These are phyloP conservation scores for Cucurbita ficifolia DNA, from an alignment of 306 rosid species.

Conservation along the genomic window DNA sequence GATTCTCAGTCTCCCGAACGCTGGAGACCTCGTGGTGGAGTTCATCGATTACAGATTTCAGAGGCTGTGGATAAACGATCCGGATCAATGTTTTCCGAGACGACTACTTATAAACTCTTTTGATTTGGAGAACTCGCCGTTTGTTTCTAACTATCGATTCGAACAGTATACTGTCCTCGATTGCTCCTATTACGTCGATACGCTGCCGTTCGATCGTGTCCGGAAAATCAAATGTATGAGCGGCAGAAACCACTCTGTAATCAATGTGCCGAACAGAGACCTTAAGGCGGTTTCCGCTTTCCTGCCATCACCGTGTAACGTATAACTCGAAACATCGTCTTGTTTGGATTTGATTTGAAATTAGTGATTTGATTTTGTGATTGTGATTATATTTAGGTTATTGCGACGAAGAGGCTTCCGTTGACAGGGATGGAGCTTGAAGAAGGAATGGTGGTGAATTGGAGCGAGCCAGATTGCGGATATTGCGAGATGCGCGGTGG, in stretches of 20 bases:
- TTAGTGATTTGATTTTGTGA: background rate
- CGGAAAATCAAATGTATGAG: constrained; percentile 17
- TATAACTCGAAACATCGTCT: background rate
- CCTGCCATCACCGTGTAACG: background rate
- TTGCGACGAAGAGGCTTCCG: constrained; percentile 22
- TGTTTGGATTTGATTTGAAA: background rate
- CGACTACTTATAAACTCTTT: constrained; percentile 7
- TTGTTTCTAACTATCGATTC: background rate
- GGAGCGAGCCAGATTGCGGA: constrained; percentile 28
- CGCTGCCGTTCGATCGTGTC: background rate
- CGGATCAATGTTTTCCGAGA: constrained; percentile 15
- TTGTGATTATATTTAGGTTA: constrained; percentile 8
- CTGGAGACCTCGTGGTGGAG: constrained; percentile 6
- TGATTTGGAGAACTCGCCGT: constrained; percentile 14
- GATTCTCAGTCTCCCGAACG: constrained; percentile 16
- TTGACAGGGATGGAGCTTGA: background rate
- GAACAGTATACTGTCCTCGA: constrained; percentile 20
- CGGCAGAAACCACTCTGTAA: constrained; percentile 1
- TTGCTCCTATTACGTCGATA: constrained; percentile 15
- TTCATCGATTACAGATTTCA: constrained; percentile 3
- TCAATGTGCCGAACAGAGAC: background rate
- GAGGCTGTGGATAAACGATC: constrained; percentile 9
- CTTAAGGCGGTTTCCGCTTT: background rate
- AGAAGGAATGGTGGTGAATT: constrained; percentile 16
- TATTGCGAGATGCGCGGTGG: constrained; percentile 14